Conservation (phyloP, 2,329 filamentous ascomycete species). For the Penicillium sp. region DNA sequence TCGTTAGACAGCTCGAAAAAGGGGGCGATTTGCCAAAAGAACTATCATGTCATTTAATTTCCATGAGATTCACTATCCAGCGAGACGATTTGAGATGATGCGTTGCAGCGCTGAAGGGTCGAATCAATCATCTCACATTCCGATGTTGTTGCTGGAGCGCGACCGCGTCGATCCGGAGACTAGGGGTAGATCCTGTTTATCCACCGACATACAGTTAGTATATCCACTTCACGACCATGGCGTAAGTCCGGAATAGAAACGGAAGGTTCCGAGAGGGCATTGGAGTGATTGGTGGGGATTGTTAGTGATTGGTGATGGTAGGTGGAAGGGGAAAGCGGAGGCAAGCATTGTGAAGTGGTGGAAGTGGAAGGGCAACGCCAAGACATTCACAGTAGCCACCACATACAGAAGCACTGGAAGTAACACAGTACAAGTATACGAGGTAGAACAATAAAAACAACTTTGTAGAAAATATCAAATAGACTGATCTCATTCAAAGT, state of each 20-base stretch:
- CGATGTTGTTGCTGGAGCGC: constrained; percentile 6
- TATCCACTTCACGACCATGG: background rate
- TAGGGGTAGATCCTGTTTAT: background rate
- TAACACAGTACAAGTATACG: no score
- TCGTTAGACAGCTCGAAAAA: no score
- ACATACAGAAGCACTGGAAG: no score
- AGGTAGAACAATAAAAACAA: no score
- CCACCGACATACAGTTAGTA: background rate
- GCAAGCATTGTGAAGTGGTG: background rate
- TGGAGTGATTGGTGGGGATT: background rate
- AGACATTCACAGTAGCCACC: no score
- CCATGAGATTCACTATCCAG: no score
- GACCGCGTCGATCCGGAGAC: constrained; percentile 11
- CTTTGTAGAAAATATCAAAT: no score
- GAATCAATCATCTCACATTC: constrained; percentile 12
- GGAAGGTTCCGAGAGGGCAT: background rate
- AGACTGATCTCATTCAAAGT: no score
- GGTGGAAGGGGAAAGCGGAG: background rate
- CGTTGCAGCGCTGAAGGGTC: background rate
- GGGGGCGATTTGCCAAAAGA: no score
- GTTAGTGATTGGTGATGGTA: background rate
- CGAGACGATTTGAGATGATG: no score
- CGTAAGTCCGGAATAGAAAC: background rate
- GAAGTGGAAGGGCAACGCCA: background rate
- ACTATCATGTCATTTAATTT: no score